Evolutionary conservation across 768 basidiomycete species (phyloP).

Genomic region (Steccherinum ochraceum): DNA sequence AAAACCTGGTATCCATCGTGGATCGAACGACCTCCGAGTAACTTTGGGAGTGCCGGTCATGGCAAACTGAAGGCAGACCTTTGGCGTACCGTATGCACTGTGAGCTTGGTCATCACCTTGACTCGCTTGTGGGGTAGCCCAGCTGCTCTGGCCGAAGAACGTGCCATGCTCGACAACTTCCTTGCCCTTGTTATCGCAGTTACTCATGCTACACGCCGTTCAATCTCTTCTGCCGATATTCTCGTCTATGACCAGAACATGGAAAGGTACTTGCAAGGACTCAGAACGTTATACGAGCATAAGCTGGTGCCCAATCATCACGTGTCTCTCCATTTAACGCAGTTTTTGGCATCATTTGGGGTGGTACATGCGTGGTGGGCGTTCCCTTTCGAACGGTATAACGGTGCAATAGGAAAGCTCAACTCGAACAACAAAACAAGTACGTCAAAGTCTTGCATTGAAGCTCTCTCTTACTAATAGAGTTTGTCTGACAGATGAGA

Average conservation of each 20-base stretch:
- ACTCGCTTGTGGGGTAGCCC: conserved; percentile 15
- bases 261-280: background rate
- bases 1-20: conserved; percentile 18
- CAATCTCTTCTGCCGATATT: background rate
- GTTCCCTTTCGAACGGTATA: conserved; percentile 3
- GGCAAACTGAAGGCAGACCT: conserved; percentile 21
- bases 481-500: background rate
- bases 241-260: background rate
- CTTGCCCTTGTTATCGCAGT: conserved; percentile 1
- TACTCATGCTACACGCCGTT: background rate
- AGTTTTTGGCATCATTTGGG: background rate
- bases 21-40: conserved; percentile 11
- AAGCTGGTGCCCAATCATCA: conserved; percentile 3
- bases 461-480: no score
- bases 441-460: no score
- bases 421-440: background rate
- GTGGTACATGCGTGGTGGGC: conserved; percentile 3
- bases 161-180: conserved; percentile 4
- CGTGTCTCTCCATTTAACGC: background rate
- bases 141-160: background rate
- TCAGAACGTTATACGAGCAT: background rate
- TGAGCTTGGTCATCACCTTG: conserved; percentile 17
- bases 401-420: background rate
- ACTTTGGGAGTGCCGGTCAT: conserved; percentile 11
- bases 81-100: conserved; percentile 13